Conservation (phyloP, 73 alveolate species). For the Blepharisma japonicum region DNA sequence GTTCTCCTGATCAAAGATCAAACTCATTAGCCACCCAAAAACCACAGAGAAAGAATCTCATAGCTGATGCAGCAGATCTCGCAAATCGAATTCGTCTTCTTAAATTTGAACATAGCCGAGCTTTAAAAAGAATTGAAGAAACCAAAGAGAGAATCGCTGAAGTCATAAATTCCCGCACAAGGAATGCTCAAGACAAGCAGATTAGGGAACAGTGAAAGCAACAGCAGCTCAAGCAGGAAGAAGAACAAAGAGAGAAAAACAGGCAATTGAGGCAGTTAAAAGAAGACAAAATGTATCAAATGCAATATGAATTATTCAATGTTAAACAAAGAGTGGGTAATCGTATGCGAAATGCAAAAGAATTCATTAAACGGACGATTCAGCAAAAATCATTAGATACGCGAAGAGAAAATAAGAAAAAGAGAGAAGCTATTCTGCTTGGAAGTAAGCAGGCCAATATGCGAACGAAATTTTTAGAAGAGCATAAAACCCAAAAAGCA, state of each 20-base stretch:
- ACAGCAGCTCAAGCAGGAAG: not conserved
- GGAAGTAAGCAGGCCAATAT: not conserved
- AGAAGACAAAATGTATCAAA: not conserved
- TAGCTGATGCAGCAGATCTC: not conserved
- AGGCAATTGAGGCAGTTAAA: not conserved
- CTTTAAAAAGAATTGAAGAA: slow-evolving; percentile 14
- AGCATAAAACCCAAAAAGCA: not conserved
- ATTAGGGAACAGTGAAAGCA: not conserved
- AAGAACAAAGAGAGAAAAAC: not conserved
- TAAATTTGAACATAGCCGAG: slow-evolving; percentile 1
- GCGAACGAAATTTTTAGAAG: not conserved
- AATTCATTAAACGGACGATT: not conserved
- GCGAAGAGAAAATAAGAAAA: not conserved
- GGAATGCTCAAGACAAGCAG: not conserved
- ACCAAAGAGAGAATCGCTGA: not conserved
- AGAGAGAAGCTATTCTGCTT: not conserved
- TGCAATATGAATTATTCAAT: not conserved
- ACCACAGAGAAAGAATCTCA: no score
- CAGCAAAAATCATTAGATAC: not conserved
- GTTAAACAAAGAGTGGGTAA: not conserved
- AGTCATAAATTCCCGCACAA: not conserved
- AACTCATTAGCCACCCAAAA: no score
- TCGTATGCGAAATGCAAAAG: not conserved
- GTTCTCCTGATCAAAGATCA: no score
- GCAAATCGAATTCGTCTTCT: not conserved